Evolutionary conservation across 2,329 filamentous ascomycete species (phyloP).

Genomic region (Exophiala oligosperma): DNA sequence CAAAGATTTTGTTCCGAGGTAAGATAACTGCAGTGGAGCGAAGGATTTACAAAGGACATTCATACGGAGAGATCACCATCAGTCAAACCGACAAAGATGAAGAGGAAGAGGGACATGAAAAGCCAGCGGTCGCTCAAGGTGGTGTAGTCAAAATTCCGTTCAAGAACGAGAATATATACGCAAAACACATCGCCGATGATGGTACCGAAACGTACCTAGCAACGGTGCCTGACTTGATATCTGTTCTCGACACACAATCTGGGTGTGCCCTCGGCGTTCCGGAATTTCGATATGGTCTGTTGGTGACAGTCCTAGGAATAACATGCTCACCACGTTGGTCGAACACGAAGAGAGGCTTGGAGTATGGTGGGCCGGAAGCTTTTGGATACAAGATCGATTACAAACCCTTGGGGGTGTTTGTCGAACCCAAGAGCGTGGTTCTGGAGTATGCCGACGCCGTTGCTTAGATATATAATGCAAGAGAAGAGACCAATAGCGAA

Average conservation of each 20-base stretch:
- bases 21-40: conserved; percentile 64
- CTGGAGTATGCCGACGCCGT: conserved; percentile 43
- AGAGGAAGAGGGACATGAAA: conserved; percentile 30
- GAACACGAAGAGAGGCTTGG: conserved; percentile 48
- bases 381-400: conserved; percentile 53
- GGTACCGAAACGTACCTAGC: conserved; percentile 43
- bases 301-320: conserved; percentile 55
- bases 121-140: conserved; percentile 36
- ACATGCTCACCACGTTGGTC: conserved; percentile 57
- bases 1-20: conserved; percentile 60
- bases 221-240: conserved; percentile 58
- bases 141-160: conserved; percentile 66
- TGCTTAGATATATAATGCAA: neutral
- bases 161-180: conserved; percentile 74
- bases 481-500: too few species aligned
- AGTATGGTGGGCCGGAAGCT: conserved; percentile 51
- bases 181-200: conserved; percentile 39
- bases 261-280: conserved; percentile 58
- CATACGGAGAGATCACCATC: conserved; percentile 61
- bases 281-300: conserved; percentile 56
- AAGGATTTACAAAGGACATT: conserved; percentile 57
- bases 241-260: conserved; percentile 57
- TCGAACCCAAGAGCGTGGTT: conserved; percentile 56
- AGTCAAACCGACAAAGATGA: conserved; percentile 46
- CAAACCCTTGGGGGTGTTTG: conserved; percentile 52